Conservation (phyloP, 306 rosid species). For the Glycyrrhiza uralensis region DNA sequence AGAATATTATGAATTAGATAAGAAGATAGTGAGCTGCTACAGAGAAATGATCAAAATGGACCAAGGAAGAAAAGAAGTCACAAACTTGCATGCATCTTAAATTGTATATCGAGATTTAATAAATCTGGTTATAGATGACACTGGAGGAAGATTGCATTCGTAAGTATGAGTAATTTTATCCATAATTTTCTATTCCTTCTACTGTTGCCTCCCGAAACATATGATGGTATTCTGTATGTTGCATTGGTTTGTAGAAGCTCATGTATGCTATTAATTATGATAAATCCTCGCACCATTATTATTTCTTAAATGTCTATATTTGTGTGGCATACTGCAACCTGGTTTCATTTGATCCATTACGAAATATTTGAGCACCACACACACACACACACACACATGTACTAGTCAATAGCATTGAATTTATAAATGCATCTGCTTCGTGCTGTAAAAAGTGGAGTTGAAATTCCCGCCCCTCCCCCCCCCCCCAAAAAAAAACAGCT, state of each 20-base stretch:
- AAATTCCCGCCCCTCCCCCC: slow-evolving; percentile 1
- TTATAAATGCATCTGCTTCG: not conserved
- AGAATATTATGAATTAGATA: slow-evolving; percentile 79
- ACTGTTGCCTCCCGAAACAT: not conserved
- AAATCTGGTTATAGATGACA: slow-evolving; percentile 34
- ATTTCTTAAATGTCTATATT: not conserved
- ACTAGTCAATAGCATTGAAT: not conserved
- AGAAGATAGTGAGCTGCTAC: slow-evolving; percentile 81
- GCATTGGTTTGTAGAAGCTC: not conserved
- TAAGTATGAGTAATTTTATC: slow-evolving; percentile 23
- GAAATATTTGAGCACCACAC: not conserved
- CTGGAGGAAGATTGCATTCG: slow-evolving; percentile 28
- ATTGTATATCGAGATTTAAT: slow-evolving; percentile 28
- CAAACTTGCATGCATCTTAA: slow-evolving; percentile 30
- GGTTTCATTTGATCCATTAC: not conserved
- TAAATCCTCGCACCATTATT: not conserved
- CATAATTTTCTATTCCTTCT: not conserved
- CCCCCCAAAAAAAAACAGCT: not conserved
- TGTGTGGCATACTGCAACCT: not conserved
- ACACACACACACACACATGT: not conserved
- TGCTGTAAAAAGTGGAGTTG: no score
- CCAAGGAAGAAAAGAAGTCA: slow-evolving; percentile 36
- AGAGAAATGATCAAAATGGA: slow-evolving; percentile 47
- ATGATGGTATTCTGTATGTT: not conserved
- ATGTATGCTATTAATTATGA: not conserved